These are phyloP conservation scores for Beauveria pseudobassiana DNA, from an alignment of 2,329 filamentous ascomycete genomes.

Conservation along the genomic window DNA sequence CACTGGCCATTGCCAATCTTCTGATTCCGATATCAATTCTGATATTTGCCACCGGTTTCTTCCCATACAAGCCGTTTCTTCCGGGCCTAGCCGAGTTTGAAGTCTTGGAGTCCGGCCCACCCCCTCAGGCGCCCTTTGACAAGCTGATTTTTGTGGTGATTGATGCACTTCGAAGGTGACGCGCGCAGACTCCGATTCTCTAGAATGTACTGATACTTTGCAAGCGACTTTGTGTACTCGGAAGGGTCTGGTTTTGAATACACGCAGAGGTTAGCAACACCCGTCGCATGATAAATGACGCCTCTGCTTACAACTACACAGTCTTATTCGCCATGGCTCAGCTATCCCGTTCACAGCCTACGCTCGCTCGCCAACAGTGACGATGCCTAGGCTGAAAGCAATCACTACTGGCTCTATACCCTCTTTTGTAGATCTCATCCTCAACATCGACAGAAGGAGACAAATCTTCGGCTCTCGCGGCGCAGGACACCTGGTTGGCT, in stretches of 20 bases:
- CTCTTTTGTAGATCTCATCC: conserved; percentile 91
- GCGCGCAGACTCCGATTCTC: too few relatives aligned
- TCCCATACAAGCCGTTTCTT: conserved; percentile 92
- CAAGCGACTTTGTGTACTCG: conserved; percentile 87
- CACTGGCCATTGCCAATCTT: conserved; percentile 63
- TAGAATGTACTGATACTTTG: not conserved
- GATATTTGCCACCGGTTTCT: conserved; percentile 85
- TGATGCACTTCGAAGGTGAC: conserved; percentile 80
- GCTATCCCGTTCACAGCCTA: conserved; percentile 93
- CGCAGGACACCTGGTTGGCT: conserved; percentile 92
- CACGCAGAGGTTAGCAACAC: conserved; percentile 67
- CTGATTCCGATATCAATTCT: conserved; percentile 68
- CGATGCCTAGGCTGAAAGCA: conserved; percentile 95
- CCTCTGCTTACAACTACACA: conserved; percentile 28
- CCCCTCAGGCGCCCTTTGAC: conserved; percentile 68
- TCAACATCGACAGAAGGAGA: conserved; percentile 96
- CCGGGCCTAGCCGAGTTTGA: conserved; percentile 71
- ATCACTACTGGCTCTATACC: conserved; percentile 98
- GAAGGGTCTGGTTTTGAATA: conserved; percentile 74
- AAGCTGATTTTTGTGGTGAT: conserved; percentile 96
- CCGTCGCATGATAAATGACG: not conserved
- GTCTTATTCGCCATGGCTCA: conserved; percentile 72
- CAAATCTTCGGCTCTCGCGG: conserved; percentile 76
- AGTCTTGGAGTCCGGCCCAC: conserved; percentile 43
- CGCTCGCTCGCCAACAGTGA: conserved; percentile 94